phyloP scores from a whole-genome alignment of 345 rosid species.

The Gossypium ekmanianum region DNA sequence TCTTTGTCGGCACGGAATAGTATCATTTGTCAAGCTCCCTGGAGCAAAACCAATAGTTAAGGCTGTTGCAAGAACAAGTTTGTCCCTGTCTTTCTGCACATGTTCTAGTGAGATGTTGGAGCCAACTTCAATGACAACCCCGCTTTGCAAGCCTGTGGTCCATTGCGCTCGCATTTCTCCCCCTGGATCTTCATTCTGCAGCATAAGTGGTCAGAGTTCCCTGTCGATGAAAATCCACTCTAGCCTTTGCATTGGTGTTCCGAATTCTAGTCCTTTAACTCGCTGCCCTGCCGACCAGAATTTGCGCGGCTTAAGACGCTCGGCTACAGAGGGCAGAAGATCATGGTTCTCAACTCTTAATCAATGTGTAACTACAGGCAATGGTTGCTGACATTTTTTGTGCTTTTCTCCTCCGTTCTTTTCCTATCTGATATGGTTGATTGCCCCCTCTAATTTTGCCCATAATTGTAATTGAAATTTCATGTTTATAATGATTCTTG shows the following conservation, averaged over 20 bases:
- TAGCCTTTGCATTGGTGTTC: slow-evolving; percentile 68
- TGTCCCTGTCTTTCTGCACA: slow-evolving; percentile 69
- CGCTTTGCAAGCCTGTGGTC: slow-evolving; percentile 64
- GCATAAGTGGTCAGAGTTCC: slow-evolving; percentile 67
- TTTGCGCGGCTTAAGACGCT: slow-evolving; percentile 41
- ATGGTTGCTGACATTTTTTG: slow-evolving; percentile 46
- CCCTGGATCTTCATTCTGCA: slow-evolving; percentile 62
- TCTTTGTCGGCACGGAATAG: slow-evolving; percentile 82
- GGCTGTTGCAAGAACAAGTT: slow-evolving; percentile 58
- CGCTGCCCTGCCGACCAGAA: slow-evolving; percentile 33
- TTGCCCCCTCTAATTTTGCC: neutral
- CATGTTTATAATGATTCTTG: neutral
- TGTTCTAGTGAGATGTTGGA: slow-evolving; percentile 66
- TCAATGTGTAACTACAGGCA: slow-evolving; percentile 58
- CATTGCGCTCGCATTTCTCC: slow-evolving; percentile 51
- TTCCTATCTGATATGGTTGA: neutral
- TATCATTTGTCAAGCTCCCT: slow-evolving; percentile 68
- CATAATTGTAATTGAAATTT: neutral
- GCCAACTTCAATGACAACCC: slow-evolving; percentile 46
- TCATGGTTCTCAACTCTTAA: slow-evolving; percentile 79
- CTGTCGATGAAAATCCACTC: slow-evolving; percentile 48
- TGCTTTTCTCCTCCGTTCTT: neutral
- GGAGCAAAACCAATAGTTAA: slow-evolving; percentile 36
- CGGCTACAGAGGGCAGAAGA: slow-evolving; percentile 48
- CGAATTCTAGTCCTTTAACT: slow-evolving; percentile 48